phyloP scores from a whole-genome alignment of 164 flowering plant genomes.

The Piper longum region DNA sequence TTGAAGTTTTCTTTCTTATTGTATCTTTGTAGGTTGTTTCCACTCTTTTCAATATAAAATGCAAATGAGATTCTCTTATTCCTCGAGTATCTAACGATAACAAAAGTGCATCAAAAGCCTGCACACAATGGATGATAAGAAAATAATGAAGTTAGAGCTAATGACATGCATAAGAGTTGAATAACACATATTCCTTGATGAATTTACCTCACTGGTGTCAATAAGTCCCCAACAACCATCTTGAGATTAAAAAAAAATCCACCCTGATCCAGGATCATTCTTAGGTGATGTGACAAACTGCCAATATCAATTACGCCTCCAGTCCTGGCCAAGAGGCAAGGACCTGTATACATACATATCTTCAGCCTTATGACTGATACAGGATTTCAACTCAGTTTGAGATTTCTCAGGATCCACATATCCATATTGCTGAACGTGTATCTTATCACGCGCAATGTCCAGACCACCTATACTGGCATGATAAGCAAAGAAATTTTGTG shows the following conservation, averaged over 20 bases:
- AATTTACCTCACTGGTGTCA: slow-evolving; percentile 67
- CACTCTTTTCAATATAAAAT: slow-evolving; percentile 53
- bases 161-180: not conserved
- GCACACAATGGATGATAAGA: slow-evolving; percentile 3
- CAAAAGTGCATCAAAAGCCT: slow-evolving; percentile 74
- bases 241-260: slow-evolving; percentile 65
- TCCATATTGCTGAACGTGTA: slow-evolving; percentile 30
- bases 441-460: slow-evolving; percentile 35
- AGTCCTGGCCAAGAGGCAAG: slow-evolving; percentile 84
- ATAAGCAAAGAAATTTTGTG: slow-evolving; percentile 18
- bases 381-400: slow-evolving; percentile 64
- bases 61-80: slow-evolving; percentile 64
- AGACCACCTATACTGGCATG: slow-evolving; percentile 14
- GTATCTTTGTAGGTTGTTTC: slow-evolving; percentile 52
- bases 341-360: slow-evolving; percentile 78
- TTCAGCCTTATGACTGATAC: slow-evolving; percentile 67
- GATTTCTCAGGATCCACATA: slow-evolving; percentile 47
- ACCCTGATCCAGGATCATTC: slow-evolving; percentile 73
- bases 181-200: no score
- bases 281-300: slow-evolving; percentile 62
- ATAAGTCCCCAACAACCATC: slow-evolving; percentile 77
- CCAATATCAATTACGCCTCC: slow-evolving; percentile 85
- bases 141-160: not conserved
- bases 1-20: slow-evolving; percentile 25
- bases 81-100: slow-evolving; percentile 74